Evolutionary conservation across 257 asterid species (phyloP).

Genomic region (Gardenia jasminoides): DNA sequence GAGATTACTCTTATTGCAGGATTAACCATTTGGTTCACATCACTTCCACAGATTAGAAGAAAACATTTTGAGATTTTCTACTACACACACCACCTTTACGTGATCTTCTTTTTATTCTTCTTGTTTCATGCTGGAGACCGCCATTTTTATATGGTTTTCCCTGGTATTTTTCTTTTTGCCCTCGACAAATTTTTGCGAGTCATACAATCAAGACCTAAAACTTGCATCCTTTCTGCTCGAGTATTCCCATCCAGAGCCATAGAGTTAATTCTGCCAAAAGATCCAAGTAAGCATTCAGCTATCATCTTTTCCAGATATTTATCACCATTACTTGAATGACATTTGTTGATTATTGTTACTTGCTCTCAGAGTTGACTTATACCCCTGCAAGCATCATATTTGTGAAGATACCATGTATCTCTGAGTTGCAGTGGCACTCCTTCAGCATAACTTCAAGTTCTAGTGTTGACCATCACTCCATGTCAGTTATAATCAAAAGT

Average conservation of each 20-base stretch:
- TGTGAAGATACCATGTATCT: constrained; percentile 69
- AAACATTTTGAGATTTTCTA: constrained; percentile 62
- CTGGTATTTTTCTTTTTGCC: constrained; percentile 68
- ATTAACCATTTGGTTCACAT: constrained; percentile 58
- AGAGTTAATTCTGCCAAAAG: constrained; percentile 71
- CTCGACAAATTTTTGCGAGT: constrained; percentile 64
- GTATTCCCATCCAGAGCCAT: constrained; percentile 70
- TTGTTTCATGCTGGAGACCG: constrained; percentile 91
- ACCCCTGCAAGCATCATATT: constrained; percentile 65
- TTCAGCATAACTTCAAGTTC: constrained; percentile 78
- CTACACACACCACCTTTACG: constrained; percentile 75
- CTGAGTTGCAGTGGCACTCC: constrained; percentile 78
- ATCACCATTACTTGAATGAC: not conserved
- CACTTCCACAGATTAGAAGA: constrained; percentile 74
- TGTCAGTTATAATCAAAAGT: constrained; percentile 56
- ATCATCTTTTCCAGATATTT: not conserved
- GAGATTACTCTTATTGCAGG: constrained; percentile 61
- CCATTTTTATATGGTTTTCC: constrained; percentile 75
- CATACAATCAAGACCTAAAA: constrained; percentile 65
- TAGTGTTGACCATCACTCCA: constrained; percentile 42
- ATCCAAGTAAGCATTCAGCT: constrained; percentile 51
- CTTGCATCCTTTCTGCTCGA: constrained; percentile 68
- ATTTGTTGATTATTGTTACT: not conserved
- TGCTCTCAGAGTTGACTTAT: constrained; percentile 55
- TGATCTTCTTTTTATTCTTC: constrained; percentile 59